These are phyloP conservation scores for Fusarium sp. DNA, from an alignment of 2,329 filamentous ascomycete species.

Conservation along the genomic window DNA sequence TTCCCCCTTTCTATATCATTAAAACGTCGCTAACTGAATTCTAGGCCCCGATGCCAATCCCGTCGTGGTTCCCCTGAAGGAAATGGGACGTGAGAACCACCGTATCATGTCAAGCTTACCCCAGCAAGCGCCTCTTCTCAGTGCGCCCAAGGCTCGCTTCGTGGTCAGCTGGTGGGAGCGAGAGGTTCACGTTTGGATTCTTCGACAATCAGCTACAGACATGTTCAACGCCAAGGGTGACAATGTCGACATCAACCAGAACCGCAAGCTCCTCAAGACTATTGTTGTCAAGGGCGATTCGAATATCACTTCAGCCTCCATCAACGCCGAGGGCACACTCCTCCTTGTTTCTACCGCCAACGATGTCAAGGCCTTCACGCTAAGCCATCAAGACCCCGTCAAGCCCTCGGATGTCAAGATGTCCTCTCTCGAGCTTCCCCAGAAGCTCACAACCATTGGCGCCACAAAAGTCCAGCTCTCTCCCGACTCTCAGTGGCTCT, in stretches of 20 bases:
- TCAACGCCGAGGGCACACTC: slow-evolving; percentile 78
- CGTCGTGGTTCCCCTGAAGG: slow-evolving; percentile 79
- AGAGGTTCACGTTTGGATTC: slow-evolving; percentile 84
- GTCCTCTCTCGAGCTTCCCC: slow-evolving; percentile 75
- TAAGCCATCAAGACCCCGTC: slow-evolving; percentile 64
- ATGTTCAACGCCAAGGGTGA: slow-evolving; percentile 57
- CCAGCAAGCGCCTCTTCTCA: slow-evolving; percentile 78
- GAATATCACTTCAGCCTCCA: slow-evolving; percentile 80
- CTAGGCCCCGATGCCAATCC: slow-evolving; percentile 87
- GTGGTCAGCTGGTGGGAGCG: slow-evolving; percentile 94
- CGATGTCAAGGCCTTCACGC: slow-evolving; percentile 81
- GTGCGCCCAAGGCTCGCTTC: slow-evolving; percentile 78
- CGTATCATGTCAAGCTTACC: slow-evolving; percentile 86
- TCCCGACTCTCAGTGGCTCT: slow-evolving; percentile 77
- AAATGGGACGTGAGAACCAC: slow-evolving; percentile 85
- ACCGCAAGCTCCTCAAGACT: slow-evolving; percentile 75
- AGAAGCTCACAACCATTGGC: slow-evolving; percentile 67
- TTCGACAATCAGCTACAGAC: slow-evolving; percentile 60
- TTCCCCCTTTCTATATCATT: not conserved
- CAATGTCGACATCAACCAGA: slow-evolving; percentile 60
- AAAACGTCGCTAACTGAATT: slow-evolving; percentile 6
- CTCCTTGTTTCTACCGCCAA: slow-evolving; percentile 81
- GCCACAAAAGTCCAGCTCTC: slow-evolving; percentile 78
- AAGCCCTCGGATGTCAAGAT: slow-evolving; percentile 74
- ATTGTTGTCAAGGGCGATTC: slow-evolving; percentile 80